Conservation (phyloP, 306 rosid species). For the Prunus armeniaca region DNA sequence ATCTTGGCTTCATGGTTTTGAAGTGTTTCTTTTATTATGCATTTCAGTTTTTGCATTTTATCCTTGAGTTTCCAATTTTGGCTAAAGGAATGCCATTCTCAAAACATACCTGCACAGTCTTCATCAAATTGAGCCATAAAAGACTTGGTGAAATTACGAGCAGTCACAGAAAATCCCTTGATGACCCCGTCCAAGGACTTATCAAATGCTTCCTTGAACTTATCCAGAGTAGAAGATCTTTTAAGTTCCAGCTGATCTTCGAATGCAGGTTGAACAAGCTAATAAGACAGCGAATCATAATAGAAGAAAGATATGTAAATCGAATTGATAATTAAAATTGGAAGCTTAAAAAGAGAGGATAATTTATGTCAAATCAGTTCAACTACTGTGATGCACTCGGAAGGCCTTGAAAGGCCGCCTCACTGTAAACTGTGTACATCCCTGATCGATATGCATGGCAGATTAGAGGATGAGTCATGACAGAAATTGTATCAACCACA, state of each 20-base stretch:
- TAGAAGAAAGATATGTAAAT: neutral
- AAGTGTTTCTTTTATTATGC: neutral
- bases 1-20: neutral
- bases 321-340: neutral
- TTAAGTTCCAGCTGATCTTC: constrained; percentile 70
- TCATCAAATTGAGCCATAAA: constrained; percentile 65
- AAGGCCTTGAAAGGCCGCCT: neutral
- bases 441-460: neutral
- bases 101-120: constrained; percentile 64
- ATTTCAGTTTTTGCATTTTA: constrained; percentile 13
- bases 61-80: constrained; percentile 7
- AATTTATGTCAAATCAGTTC: neutral
- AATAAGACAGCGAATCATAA: constrained; percentile 25
- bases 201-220: constrained; percentile 79
- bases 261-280: constrained; percentile 88
- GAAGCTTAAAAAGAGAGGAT: neutral
- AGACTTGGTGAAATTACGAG: constrained; percentile 40
- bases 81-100: constrained; percentile 1
- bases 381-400: neutral
- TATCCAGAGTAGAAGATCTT: constrained; percentile 67
- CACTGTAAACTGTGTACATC: no score
- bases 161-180: constrained; percentile 69
- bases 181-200: constrained; percentile 66
- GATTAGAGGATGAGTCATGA: neutral
- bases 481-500: no score